Evolutionary conservation across 352 stramenopile species (phyloP).

Genomic region (Pythium periplocum): DNA sequence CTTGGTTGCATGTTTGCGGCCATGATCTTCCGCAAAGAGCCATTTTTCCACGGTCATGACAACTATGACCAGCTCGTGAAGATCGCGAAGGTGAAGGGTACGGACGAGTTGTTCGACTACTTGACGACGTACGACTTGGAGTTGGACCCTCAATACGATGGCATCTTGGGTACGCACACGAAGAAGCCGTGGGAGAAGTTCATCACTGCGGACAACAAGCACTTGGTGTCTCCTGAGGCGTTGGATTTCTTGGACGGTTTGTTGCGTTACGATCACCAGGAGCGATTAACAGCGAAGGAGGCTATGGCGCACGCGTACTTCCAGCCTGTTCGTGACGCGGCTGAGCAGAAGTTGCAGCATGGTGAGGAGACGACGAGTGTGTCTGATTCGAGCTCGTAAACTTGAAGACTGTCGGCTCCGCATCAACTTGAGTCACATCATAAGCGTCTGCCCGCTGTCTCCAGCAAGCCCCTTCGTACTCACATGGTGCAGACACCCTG

Average conservation of each 20-base stretch:
- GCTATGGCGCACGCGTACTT: slow-evolving; percentile 99
- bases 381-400: slow-evolving; percentile 72
- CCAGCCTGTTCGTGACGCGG: slow-evolving; percentile 85
- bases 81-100: slow-evolving; percentile 97
- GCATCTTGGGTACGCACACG: slow-evolving; percentile 94
- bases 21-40: slow-evolving; percentile 99
- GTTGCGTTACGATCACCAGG: slow-evolving; percentile 94
- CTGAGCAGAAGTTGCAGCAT: slow-evolving; percentile 66
- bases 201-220: slow-evolving; percentile 97
- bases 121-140: slow-evolving; percentile 99
- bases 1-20: slow-evolving; percentile 99
- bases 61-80: slow-evolving; percentile 99
- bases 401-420: too few species aligned
- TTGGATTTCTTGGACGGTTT: slow-evolving; percentile 92
- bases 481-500: too few species aligned
- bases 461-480: not conserved
- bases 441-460: too few species aligned
- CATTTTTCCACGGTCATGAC: slow-evolving; percentile 99
- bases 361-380: slow-evolving; percentile 70
- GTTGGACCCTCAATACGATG: slow-evolving; percentile 98
- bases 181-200: slow-evolving; percentile 99
- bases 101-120: slow-evolving; percentile 98
- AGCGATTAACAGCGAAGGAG: slow-evolving; percentile 97
- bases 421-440: too few species aligned
- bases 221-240: slow-evolving; percentile 94